phyloP scores from a whole-genome alignment of 345 rosid species.

The Barbarea vulgaris region DNA sequence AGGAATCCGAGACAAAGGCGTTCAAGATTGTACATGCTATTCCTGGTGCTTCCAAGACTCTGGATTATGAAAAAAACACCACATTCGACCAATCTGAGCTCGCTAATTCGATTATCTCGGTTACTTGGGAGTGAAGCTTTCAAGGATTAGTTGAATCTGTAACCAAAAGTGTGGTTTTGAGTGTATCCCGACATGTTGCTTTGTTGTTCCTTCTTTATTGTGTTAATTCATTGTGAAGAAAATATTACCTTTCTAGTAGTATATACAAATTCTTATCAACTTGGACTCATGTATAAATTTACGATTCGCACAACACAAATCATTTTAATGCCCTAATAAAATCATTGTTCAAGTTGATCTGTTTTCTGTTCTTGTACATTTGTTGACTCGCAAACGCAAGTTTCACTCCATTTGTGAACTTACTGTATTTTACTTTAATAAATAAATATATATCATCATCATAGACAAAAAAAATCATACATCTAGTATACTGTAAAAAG shows the following conservation, averaged over 20 bases:
- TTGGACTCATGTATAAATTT: neutral
- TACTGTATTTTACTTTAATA: too few species aligned
- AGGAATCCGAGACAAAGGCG: slow-evolving; percentile 48
- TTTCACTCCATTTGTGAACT: too few species aligned
- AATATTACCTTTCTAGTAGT: neutral
- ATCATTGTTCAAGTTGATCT: too few species aligned
- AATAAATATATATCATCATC: too few species aligned
- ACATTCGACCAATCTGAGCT: slow-evolving; percentile 71
- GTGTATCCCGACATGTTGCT: neutral
- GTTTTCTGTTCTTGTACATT: too few species aligned
- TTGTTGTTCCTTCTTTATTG: neutral
- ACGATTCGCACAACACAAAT: neutral
- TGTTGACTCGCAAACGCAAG: too few species aligned
- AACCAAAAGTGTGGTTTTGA: neutral
- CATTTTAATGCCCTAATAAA: neutral
- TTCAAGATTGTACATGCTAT: slow-evolving; percentile 71
- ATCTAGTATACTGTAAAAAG: too few species aligned
- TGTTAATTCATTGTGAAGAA: neutral
- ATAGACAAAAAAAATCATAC: too few species aligned
- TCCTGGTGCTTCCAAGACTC: slow-evolving; percentile 68
- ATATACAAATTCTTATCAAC: neutral
- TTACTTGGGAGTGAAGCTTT: slow-evolving; percentile 65
- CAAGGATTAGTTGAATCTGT: neutral
- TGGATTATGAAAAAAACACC: slow-evolving; percentile 52
- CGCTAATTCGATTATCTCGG: slow-evolving; percentile 72